Conservation (phyloP, 2,329 filamentous ascomycete species). For the Phoma sp. region DNA sequence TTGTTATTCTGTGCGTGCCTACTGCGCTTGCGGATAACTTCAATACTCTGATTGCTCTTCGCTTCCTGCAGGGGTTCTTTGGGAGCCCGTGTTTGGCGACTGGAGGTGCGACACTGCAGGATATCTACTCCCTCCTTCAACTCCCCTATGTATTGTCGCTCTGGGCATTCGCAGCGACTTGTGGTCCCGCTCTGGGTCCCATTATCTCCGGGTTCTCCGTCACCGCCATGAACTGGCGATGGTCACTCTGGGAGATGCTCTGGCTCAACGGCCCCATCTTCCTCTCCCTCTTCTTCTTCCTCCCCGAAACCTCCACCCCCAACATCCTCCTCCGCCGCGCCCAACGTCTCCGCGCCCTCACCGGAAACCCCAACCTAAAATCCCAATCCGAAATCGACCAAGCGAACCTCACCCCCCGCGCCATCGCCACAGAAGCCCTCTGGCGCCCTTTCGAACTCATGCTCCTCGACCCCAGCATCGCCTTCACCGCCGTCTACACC, state of each 20-base stretch:
- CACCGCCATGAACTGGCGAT: constrained; percentile 76
- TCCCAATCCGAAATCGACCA: constrained; percentile 82
- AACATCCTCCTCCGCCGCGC: constrained; percentile 77
- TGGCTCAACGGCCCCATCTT: constrained; percentile 77
- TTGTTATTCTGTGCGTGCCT: constrained; percentile 71
- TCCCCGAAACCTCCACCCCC: constrained; percentile 87
- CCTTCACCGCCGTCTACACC: constrained; percentile 85
- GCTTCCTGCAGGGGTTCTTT: constrained; percentile 52
- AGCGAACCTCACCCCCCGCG: constrained; percentile 42
- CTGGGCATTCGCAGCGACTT: constrained; percentile 55
- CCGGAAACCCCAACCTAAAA: constrained; percentile 70
- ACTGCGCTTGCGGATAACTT: constrained; percentile 70
- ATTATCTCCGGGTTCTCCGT: constrained; percentile 78
- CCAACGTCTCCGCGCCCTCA: constrained; percentile 72
- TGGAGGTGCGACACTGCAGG: constrained; percentile 48
- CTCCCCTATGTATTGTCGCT: constrained; percentile 54
- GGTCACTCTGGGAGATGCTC: constrained; percentile 86
- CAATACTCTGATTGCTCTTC: constrained; percentile 66
- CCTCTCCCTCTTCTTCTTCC: constrained; percentile 80
- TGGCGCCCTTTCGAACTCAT: constrained; percentile 82
- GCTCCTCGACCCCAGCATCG: constrained; percentile 82
- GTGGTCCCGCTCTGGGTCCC: constrained; percentile 70
- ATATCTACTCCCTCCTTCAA: constrained; percentile 53
- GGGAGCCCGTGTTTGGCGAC: constrained; percentile 49
- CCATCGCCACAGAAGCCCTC: constrained; percentile 64